Evolutionary conservation across 768 basidiomycete genomes (phyloP), one percentile per base, ranked within the genome.

Genomic region (Psilocybe cubensis): DNA sequence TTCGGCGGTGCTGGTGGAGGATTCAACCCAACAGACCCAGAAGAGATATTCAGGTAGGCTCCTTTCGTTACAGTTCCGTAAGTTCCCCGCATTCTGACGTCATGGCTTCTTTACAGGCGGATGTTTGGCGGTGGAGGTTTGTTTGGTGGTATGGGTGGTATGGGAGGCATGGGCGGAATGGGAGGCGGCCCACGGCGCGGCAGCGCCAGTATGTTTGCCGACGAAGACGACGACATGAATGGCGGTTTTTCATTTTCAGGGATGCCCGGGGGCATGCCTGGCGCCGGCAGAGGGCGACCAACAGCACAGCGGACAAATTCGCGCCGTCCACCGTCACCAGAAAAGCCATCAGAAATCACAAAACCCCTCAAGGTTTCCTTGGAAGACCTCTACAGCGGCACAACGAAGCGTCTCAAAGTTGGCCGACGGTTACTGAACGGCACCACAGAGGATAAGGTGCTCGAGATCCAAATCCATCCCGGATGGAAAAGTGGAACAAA

Each of bases 401-500:
- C 87, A 1, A 87, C 86, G 23, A 99, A 98, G 73, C 92, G 86
- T 65, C 83, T 99, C 51, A 95, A 94, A 71, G 85, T 98, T 54
- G 86, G 87, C 6, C 86, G 95, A 51, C 82, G 83, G 62, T 74
- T 89, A 43, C 72, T 87, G n/a, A 78, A 82, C 51, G 93, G 96
- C 1, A 74, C 78, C 17, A 86, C 86, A 17, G 93, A 97, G 72
- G 92, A 95, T 61, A 93, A 92, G 70, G 84, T 92, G 5, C 84
- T 94, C 52, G 92, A 94, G 66, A 87, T 94, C 66, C 77, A 82
- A 29, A 80, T 93, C 21, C 81, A 83, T 61, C 93, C 96, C 0
- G 96, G 96, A 0, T 98, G 95, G 95, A 98, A 98, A 81, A 85
- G 85, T 59, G 96, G 96, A 0, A 98, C 96, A 17, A 97, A 96